Evolutionary conservation across 164 flowering plant genomes (phyloP).

Genomic region (Warburgia ugandensis): DNA sequence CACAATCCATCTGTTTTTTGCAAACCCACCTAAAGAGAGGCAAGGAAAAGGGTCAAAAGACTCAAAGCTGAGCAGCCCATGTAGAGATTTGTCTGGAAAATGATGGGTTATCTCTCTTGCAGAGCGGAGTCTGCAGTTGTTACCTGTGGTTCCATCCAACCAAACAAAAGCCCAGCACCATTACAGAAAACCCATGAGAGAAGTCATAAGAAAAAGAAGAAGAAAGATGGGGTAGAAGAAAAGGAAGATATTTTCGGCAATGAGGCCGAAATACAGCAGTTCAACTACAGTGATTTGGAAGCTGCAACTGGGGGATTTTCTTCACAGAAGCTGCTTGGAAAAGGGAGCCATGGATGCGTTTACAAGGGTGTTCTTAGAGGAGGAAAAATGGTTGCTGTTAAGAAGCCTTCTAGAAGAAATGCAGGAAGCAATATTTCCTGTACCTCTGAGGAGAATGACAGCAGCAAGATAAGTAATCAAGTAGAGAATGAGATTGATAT

Average conservation of each 20-base stretch:
- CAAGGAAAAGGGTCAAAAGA: too few relatives aligned
- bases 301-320: slow-evolving; percentile 88
- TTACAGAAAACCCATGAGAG: not conserved
- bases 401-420: slow-evolving; percentile 54
- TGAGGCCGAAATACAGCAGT: slow-evolving; percentile 49
- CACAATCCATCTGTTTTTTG: too few relatives aligned
- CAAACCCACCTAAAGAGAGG: too few relatives aligned
- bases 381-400: slow-evolving; percentile 83
- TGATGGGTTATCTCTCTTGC: slow-evolving; percentile 88
- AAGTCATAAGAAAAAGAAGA: slow-evolving; percentile 7
- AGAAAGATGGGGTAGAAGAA: not conserved
- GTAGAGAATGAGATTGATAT: slow-evolving; percentile 79
- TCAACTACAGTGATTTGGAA: slow-evolving; percentile 72
- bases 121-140: slow-evolving; percentile 63
- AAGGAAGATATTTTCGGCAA: not conserved
- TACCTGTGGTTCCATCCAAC: slow-evolving; percentile 24
- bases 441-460: not conserved
- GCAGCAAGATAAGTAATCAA: slow-evolving; percentile 12
- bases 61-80: too few relatives aligned
- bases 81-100: too few relatives aligned
- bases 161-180: slow-evolving; percentile 3
- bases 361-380: slow-evolving; percentile 65
- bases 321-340: slow-evolving; percentile 60
- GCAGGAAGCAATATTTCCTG: not conserved
- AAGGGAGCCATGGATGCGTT: slow-evolving; percentile 88